Base-by-base conservation (phyloP, 805 yeast genomes). In the Cyberlindnera bimundalis region DNA sequence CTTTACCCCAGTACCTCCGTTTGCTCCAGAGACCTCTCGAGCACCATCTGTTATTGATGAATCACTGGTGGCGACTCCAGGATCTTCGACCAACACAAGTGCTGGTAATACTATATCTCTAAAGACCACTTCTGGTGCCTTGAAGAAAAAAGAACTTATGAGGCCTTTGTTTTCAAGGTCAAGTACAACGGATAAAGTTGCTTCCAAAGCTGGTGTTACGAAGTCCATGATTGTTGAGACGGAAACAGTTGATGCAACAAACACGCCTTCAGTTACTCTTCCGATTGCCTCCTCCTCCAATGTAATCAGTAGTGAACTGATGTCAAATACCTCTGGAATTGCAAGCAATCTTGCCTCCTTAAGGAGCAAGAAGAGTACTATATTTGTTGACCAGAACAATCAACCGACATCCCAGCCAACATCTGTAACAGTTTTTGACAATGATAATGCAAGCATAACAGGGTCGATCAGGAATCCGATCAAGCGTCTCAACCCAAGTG, bases 171-270 rank as follows among this genome's bases (percentile, higher is more conserved):
- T 51, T 15, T 47, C 61, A 3, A 49, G 60, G 25, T 35, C 58
- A 3, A 50, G 43, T 13, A 54, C 60, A 0, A 47, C 51, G 2
- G 61, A 56, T 17, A 54, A 55, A 26, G 32, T 35, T 4, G 4
- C 47, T 1, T 41, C 47, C 14, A 40, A 47, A 13, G 17, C 33
- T 4, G 38, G 39, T n/a, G 40, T 38, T 3, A 52, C 55, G 18
- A 61, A 62, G 35, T 56, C 63, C 17, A 69, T 76, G 68, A 73
- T 74, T 21, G 84, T 79, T 23, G 84, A 78, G 50, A 76, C 81
- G 0, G 84, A 79, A 51, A 76, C 81, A 0, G 81, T 79, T 14
- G 72, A 78, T 29, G 71, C 80, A 2, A 59, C 68, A 3, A 48
- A 42, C 36, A 41, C 45, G 2, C 59, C 55, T 6, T 45, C 52